These are phyloP conservation scores for Gloeostereum incarnatum DNA, from an alignment of 768 basidiomycete genomes.

Conservation along the genomic window DNA sequence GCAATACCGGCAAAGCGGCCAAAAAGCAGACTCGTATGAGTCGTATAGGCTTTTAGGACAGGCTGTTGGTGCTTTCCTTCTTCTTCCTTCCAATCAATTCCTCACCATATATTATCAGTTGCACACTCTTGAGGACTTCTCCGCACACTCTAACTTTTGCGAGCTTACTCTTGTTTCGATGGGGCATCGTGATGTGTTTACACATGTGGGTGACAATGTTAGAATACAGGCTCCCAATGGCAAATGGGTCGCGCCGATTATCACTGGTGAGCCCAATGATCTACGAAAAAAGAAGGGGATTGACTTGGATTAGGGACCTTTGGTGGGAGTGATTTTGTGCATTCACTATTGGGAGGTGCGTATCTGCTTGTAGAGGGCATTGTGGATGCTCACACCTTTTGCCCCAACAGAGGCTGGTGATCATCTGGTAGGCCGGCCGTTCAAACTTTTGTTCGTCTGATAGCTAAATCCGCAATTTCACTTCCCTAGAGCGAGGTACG, in stretches of 20 bases:
- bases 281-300: not conserved
- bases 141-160: constrained; percentile 87
- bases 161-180: constrained; percentile 70
- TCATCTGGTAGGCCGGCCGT: constrained; percentile 35
- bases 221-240: constrained; percentile 70
- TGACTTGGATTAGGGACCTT: constrained; percentile 44
- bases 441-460: not conserved
- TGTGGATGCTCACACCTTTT: too few species aligned
- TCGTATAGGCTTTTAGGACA: constrained; percentile 75
- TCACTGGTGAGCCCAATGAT: constrained; percentile 46
- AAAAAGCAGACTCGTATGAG: constrained; percentile 67
- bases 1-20: constrained; percentile 42
- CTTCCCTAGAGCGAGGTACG: constrained; percentile 17
- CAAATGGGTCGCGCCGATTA: constrained; percentile 67
- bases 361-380: constrained; percentile 1
- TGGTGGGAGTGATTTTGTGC: constrained; percentile 70
- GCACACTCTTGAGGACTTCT: constrained; percentile 80
- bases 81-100: not conserved
- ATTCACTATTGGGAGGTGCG: constrained; percentile 68
- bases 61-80: constrained; percentile 30
- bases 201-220: constrained; percentile 79
- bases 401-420: constrained; percentile 44
- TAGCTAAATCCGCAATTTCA: too few species aligned
- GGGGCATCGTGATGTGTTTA: constrained; percentile 72
- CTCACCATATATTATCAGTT: constrained; percentile 30